These are phyloP conservation scores for Fusarium sp. DNA, from an alignment of 2,329 filamentous ascomycete genomes.

Conservation along the genomic window DNA sequence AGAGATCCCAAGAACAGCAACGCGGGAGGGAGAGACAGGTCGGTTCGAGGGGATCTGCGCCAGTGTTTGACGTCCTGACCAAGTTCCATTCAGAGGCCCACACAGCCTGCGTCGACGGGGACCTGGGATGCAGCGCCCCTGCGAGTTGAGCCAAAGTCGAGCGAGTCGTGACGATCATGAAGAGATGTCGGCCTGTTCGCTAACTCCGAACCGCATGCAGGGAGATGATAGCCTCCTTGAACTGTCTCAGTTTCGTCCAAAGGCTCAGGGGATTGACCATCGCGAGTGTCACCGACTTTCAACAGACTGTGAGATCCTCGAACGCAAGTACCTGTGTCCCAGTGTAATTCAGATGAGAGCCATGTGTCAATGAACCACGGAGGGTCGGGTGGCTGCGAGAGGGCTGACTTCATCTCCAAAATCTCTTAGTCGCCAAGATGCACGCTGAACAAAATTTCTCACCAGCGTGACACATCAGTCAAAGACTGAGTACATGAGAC, in stretches of 20 bases:
- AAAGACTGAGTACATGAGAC: neutral
- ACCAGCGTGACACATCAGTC: slow-evolving; percentile 15
- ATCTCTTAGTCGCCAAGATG: slow-evolving; percentile 5
- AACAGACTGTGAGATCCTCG: neutral
- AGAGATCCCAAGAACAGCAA: slow-evolving; percentile 7
- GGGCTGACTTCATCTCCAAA: neutral
- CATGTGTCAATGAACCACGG: neutral
- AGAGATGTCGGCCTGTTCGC: slow-evolving; percentile 16
- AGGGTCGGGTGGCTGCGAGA: slow-evolving; percentile 3
- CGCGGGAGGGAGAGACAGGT: neutral
- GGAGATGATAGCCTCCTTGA: slow-evolving; percentile 10
- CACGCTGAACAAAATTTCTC: neutral
- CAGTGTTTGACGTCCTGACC: neutral
- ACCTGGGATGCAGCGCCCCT: slow-evolving; percentile 27
- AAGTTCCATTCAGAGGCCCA: slow-evolving; percentile 20
- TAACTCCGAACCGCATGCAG: slow-evolving; percentile 21
- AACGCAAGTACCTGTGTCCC: slow-evolving; percentile 6
- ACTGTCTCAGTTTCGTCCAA: neutral
- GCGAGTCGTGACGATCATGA: slow-evolving; percentile 8
- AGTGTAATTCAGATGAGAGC: neutral
- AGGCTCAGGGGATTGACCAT: slow-evolving; percentile 1
- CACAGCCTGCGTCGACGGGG: slow-evolving; percentile 11
- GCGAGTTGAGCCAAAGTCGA: slow-evolving; percentile 13
- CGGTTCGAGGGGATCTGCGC: slow-evolving; percentile 1
- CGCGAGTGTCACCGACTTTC: neutral